Base-by-base conservation (phyloP, 176 grass and related monocot genomes). In the Carex scoparia region DNA sequence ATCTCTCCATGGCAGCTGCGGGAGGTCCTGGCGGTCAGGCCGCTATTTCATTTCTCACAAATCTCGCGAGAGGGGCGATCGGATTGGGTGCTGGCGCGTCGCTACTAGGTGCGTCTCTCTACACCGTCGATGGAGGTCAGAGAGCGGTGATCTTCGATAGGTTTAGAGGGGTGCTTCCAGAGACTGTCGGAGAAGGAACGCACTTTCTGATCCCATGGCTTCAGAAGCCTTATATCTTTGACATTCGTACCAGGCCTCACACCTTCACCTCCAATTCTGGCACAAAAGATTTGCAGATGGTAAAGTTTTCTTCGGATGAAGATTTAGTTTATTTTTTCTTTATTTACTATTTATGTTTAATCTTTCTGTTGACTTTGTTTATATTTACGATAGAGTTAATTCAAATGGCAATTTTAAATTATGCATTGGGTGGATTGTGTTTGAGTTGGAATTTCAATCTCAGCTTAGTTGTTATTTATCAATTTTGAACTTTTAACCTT, bases 281-380 rank as follows among this genome's bases (percentile, higher is more conserved):
- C 79, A 99, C 97, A 66, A 99, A 99, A 91, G 97, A 99, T 78
- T 80, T 99, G 40, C 97, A 99, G 91, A 99, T 99, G 97, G 97
- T 83, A 83, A 7, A n/a, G 44, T 56, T 35, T 69, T 83, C 1
- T 37, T 63, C 19, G 4, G 5, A n/a, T 81, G 14, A 10, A 44
- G 3, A 19, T 19, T 42, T 71, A 44, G 51, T 12, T 16, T 32
- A 15, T 78, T 31, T 10, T 8, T 57, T n/a, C 19, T 57, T 78
- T 8, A 19, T 51, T 57, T 57, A 3, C 13, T 33, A 40, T 28
- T 74, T 74, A 28, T 19, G n/a, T 74, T 51, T 27, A 12, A 48
- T 78, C 12, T 28, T 58, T 2, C 13, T 35, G 51, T 14, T 78
- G 5, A 31, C 1, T 2, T 78, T 7, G 27, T 35, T 35, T 33